Evolutionary conservation across 108 stramenopile species (phyloP).

Genomic region (Aureococcus anophagefferens): DNA sequence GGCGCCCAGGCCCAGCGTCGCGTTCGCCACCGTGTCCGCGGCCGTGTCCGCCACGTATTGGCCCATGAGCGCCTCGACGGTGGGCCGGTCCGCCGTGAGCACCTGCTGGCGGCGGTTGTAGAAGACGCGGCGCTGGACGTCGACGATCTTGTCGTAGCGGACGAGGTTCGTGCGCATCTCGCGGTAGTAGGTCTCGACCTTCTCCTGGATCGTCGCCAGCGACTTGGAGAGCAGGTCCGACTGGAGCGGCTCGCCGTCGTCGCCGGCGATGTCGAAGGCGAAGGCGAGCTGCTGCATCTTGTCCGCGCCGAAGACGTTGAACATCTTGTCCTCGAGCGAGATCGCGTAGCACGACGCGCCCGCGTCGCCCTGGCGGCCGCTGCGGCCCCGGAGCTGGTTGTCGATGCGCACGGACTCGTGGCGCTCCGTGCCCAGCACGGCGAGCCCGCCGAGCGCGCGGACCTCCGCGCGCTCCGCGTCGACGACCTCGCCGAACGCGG

Average conservation of each 20-base stretch:
- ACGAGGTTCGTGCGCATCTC: slow-evolving; percentile 72
- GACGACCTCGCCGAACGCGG: slow-evolving; percentile 52
- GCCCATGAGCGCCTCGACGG: neutral
- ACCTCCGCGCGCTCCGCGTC: slow-evolving; percentile 70
- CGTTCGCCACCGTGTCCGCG: neutral
- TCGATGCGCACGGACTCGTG: slow-evolving; percentile 88
- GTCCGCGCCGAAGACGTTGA: slow-evolving; percentile 67
- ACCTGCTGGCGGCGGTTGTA: slow-evolving; percentile 54
- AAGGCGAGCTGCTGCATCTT: slow-evolving; percentile 1
- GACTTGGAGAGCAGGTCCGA: slow-evolving; percentile 35
- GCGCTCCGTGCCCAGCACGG: slow-evolving; percentile 89
- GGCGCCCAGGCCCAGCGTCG: neutral
- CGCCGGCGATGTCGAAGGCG: neutral
- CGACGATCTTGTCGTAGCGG: slow-evolving; percentile 67
- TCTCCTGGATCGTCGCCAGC: slow-evolving; percentile 67
- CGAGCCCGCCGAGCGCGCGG: slow-evolving; percentile 68
- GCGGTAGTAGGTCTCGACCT: slow-evolving; percentile 72
- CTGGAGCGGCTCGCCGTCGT: neutral
- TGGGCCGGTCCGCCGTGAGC: slow-evolving; percentile 6
- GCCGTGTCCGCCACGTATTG: neutral
- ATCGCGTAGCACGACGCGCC: slow-evolving; percentile 86
- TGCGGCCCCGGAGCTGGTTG: slow-evolving; percentile 79
- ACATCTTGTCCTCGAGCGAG: slow-evolving; percentile 90
- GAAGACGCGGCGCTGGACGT: slow-evolving; percentile 62
- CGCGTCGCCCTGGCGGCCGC: slow-evolving; percentile 89